Evolutionary conservation across 306 rosid genomes (phyloP).

Genomic region (Casuarina cunninghamiana): DNA sequence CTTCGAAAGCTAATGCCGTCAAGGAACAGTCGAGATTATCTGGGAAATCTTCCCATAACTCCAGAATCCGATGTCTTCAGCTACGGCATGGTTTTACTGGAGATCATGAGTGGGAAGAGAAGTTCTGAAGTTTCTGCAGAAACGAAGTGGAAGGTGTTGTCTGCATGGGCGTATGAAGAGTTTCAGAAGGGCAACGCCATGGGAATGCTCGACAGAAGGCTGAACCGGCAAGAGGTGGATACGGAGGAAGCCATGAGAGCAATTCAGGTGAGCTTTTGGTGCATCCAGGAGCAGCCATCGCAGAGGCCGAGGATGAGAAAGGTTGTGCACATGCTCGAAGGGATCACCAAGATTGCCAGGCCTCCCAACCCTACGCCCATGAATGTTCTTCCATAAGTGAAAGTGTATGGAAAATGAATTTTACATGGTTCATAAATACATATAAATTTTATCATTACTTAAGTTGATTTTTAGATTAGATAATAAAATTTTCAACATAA

Average conservation of each 20-base stretch:
- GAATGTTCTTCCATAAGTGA: slow-evolving; percentile 1
- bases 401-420: no score
- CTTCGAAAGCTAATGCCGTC: slow-evolving; percentile 67
- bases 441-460: no score
- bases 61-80: slow-evolving; percentile 75
- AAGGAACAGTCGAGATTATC: slow-evolving; percentile 70
- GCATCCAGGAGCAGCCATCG: slow-evolving; percentile 86
- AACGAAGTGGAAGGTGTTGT: slow-evolving; percentile 62
- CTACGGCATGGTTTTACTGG: slow-evolving; percentile 84
- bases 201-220: slow-evolving; percentile 61
- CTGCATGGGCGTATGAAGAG: slow-evolving; percentile 75
- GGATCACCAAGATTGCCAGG: slow-evolving; percentile 50
- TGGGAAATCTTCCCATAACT: slow-evolving; percentile 77
- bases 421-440: no score
- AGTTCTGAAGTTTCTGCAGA: slow-evolving; percentile 67
- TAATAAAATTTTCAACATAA: no score
- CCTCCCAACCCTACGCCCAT: slow-evolving; percentile 59
- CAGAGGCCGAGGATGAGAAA: slow-evolving; percentile 77
- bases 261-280: slow-evolving; percentile 75
- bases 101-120: slow-evolving; percentile 81
- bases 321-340: slow-evolving; percentile 89
- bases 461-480: no score
- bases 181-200: slow-evolving; percentile 63
- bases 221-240: slow-evolving; percentile 48
- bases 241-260: slow-evolving; percentile 63